Base-by-base conservation (phyloP, 2,329 filamentous ascomycete species). In the Pseudogymnoascus sp. region DNA sequence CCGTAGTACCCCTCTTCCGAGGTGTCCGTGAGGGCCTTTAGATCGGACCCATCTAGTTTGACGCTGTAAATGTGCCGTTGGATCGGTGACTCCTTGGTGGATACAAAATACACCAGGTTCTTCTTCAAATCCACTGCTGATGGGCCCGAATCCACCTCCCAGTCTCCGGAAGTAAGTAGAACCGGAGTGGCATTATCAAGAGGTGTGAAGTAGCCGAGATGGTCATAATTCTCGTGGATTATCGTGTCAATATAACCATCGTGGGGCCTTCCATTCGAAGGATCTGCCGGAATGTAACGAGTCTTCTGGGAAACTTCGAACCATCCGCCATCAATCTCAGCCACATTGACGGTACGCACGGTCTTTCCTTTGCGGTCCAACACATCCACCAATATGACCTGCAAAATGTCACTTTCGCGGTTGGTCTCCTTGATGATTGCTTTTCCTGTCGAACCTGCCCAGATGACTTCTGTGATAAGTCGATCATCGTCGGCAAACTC, bases 221-320 rank as follows among this genome's bases (percentile, higher is more conserved):
- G 94, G 68, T 97, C 91, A 68, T 90, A 91, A 62, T 92, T 88
- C 19, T 96, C 83, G 71, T 95, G 81, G 62, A 97, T 89, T 64
- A 97, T 79, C 0, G 89, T 92, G 74, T 99, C 94, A 65, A 99
- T 87, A 71, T 99, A 99, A 21, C 94, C 94, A 74, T 97, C 92
- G 4, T 93, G 76, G 1, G 83, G 80, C 21, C 92, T 86, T 12
- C 90, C 90, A 65, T 90, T 91, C 10, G 77, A 74, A 21, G 89
- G 83, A 72, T 97, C 91, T 3, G 91, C 90, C 1, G 94, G 94
- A 63, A 99, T 87, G 71, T 89, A 97, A 12, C 80, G 86, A 3
- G 92, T 96, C 43, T 88, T 84, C 69, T 96, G 88, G 0, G 91
- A 91, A 43, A 96, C 91, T 76, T 99, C 94, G 69, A 97, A 93